Evolutionary conservation across 2,329 filamentous ascomycete species (phyloP), one percentile per base, ranked within the genome.

Genomic region (Aureobasidium sp.): DNA sequence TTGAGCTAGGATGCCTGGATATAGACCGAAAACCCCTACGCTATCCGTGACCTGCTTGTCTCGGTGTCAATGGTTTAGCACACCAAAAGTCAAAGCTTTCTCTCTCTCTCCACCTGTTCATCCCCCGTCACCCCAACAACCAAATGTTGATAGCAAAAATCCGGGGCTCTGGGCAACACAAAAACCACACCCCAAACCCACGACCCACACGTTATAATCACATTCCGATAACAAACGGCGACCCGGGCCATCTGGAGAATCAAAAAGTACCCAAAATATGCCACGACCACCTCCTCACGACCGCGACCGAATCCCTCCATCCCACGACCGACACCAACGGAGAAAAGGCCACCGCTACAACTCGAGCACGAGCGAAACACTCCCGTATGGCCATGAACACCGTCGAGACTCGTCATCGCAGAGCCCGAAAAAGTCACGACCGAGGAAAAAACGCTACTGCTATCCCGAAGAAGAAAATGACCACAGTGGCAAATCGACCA

Each of bases 291-390:
- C 34, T 14, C 27, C 12, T 11, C 37, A 16, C 22, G 35, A 39
- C 7, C 35, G 8, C 19, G 30, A 27, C 14, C 29, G 16, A 64
- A 65, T 27, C 63, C 61, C 14, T 19, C 12, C n/a, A 12, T 25
- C 21, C 10, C 38, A n/a, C 25, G 41, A 45, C n/a, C 29, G 17
- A n/a, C 7, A 17, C 59, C 61, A 64, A 32, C 57, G 62, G 27
- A 52, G 64, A 51, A 56, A 63, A 48, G 63, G 64, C 16, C 66
- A 68, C 56, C 66, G 65, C 32, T 61, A 65, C 14, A 62, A 58
- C 17, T 65, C 68, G 58, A 68, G 66, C 57, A 62, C 64, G 40
- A 63, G 66, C 49, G 62, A 55, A 57, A 25, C 30, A n/a, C 4
- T 48, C 10, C 21, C 42, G 14, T 14, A 16, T 1, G 6, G 12